Evolutionary conservation across 208 protist species (phyloP).

Genomic region (Trypanosoma vivax): DNA sequence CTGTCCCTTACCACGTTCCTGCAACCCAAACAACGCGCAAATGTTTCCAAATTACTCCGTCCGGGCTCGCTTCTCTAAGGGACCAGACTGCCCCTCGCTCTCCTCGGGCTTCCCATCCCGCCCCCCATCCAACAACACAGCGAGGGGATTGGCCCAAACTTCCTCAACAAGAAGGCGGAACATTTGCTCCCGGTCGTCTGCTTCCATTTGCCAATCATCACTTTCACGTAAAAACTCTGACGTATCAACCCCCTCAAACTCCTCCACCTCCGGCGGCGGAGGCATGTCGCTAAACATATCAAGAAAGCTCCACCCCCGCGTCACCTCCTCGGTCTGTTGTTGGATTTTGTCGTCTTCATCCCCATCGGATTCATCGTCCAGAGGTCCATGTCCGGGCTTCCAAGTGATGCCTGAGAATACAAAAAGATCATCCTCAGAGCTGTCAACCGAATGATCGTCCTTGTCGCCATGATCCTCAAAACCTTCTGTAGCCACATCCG

Average conservation of each 20-base stretch:
- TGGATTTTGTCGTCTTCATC: conserved; percentile 26
- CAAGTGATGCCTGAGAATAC: conserved; percentile 72
- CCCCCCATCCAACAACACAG: conserved; percentile 13
- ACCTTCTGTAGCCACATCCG: background rate
- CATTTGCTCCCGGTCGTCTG: conserved; percentile 63
- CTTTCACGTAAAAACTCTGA: conserved; percentile 31
- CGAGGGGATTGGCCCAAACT: conserved; percentile 22
- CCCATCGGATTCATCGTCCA: conserved; percentile 17
- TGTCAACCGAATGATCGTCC: conserved; percentile 3
- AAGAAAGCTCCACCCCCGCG: conserved; percentile 58
- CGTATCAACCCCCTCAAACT: conserved; percentile 34
- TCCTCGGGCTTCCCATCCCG: background rate
- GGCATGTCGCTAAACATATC: conserved; percentile 72
- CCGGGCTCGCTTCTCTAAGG: conserved; percentile 20
- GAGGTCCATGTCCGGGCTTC: conserved; percentile 58
- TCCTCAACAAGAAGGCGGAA: conserved; percentile 35
- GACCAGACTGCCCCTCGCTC: background rate
- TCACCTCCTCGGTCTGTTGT: conserved; percentile 2
- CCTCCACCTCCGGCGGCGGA: conserved; percentile 55
- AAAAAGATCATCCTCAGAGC: conserved; percentile 26
- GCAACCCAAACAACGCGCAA: too few species aligned
- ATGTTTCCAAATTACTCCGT: conserved; percentile 20
- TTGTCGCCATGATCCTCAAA: background rate
- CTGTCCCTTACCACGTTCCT: too few species aligned
- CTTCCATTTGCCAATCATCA: conserved; percentile 67